A percentile compares a stretch with the other conserved stretches of the same genome.
Conservation (phyloP, 1,284 basidiomycete genomes). For the Cryptococcus sp. region DNA sequence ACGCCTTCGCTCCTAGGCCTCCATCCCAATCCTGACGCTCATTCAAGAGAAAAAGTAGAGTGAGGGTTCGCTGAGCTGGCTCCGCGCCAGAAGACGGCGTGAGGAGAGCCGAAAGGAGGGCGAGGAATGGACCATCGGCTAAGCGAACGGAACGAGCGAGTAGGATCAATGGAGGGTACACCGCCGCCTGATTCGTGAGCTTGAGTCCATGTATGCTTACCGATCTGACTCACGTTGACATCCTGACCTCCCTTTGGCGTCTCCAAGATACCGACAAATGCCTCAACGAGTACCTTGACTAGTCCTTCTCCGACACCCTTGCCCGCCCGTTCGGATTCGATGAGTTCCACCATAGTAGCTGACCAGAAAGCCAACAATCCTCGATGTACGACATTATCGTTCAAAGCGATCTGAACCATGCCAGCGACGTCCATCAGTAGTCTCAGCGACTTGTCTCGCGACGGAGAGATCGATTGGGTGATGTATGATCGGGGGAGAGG, state of each 20-base stretch:
- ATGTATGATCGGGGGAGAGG: constrained; percentile 70
- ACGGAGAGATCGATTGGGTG: constrained; percentile 55
- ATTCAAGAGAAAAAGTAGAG: constrained; percentile 43
- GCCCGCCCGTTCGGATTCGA: constrained; percentile 52
- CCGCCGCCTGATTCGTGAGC: constrained; percentile 29
- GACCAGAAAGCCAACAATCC: constrained; percentile 80
- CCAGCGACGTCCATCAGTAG: constrained; percentile 60
- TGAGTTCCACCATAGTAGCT: constrained; percentile 72
- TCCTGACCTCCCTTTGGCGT: constrained; percentile 32
- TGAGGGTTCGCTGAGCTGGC: constrained; percentile 41
- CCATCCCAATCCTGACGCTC: constrained; percentile 28
- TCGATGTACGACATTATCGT: constrained; percentile 59
- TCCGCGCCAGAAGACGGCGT: constrained; percentile 38
- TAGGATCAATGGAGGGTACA: constrained; percentile 46
- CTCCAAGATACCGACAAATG: constrained; percentile 35
- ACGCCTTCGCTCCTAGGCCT: constrained; percentile 28
- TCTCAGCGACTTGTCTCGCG: constrained; percentile 58
- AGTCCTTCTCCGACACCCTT: constrained; percentile 33
- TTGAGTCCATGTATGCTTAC: too few species aligned
- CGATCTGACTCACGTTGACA: constrained; percentile 35
- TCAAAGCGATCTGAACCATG: constrained; percentile 57
- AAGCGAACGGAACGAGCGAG: constrained; percentile 39
- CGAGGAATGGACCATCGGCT: constrained; percentile 40
- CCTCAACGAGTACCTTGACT: constrained; percentile 46
- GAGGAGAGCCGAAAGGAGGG: constrained; percentile 33